Evolutionary conservation across 73 alveolate species (phyloP), one percentile per base, ranked within the genome.

Genomic region (Effrenium voratum): DNA sequence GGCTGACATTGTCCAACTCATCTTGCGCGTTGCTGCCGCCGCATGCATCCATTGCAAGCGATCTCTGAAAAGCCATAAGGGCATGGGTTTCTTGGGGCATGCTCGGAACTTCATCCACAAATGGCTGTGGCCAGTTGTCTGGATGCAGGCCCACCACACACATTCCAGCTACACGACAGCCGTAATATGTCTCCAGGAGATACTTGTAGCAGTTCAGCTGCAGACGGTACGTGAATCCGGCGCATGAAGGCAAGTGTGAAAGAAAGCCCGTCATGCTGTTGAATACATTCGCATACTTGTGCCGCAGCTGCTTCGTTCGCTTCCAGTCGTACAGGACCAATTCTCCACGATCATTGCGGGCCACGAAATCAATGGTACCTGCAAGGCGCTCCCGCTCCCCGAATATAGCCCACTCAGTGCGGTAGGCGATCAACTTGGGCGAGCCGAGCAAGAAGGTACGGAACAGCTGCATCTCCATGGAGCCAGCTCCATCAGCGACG

Each of bases 331-430:
- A 45, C 30, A 81, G 68, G 47, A 55, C 5, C 45, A 45, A 19
- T 47, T n/a, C 26, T 73, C 75, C 15, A 16, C 40, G 3, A 1
- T 49, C 38, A 36, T 50, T 43, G 10, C 38, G 49, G 0, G 93
- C 93, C 73, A 60, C 60, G 36, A 83, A 83, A 34, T 83, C 93
- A 15, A 83, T 83, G 93, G 57, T 34, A 28, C 93, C 93, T 3
- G 93, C 93, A 28, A 84, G 40, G n/a, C 40, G 34, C 40, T 84
- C 93, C 6, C 55, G 59, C 28, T 57, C 36, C 2, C 70, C 92
- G 70, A 47, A 81, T 28, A 81, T 50, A 45, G 75, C 16, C 92
- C 92, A 81, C 36, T 81, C 92, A 6, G 92, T 49, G n/a, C 92
- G n/a, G 92, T n/a, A 38, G 24, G 93, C 93, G 44, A 83, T 30